Evolutionary conservation across 179 eudicot genomes (phyloP), one percentile per base, ranked within the genome.

Genomic region (Beta lomatogona): DNA sequence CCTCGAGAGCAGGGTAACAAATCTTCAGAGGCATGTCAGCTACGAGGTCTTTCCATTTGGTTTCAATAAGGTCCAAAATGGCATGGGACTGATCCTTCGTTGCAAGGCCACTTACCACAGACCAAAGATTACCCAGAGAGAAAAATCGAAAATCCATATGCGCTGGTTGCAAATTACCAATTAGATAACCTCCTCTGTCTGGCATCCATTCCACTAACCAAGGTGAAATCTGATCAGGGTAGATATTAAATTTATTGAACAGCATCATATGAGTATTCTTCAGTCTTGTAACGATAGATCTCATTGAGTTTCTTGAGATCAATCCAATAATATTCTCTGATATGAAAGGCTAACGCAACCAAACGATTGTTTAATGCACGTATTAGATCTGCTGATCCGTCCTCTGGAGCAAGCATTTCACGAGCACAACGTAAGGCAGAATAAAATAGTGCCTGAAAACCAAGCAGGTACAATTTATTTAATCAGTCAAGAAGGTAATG

Each of bases 181-280:
- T 87, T 31, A 87, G 82, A 81, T 87, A 87, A 44, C 89, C 89
- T 65, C 88, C 89, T 76, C 64, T 85, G 31, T 70, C 61, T 44
- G 89, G 87, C 87, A 87, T 85, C 89, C 89, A 87, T 48, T 87
- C 89, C 25, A 85, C 89, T 41, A 87, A 85, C 89, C 89, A 87
- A 64, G 86, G 84, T 45, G 89, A 68, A 72, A 87, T 87, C 75
- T n/a, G 89, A 81, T 87, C 89, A 41, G 88, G 87, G 80, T 87
- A 87, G 67, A 87, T 87, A 74, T 87, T 87, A 82, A 87, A 85
- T 77, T 87, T 87, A 82, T 87, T 87, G 57, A 87, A 88, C n/a
- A n/a, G 89, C 89, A 57, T 87, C 89, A 78, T 68, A 85, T 2
- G 88, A 87, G 81, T 87, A 87, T 61, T 85, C 89, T 83, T 87